Evolutionary conservation across 306 rosid genomes (phyloP).

Genomic region (Prunus campanulata): DNA sequence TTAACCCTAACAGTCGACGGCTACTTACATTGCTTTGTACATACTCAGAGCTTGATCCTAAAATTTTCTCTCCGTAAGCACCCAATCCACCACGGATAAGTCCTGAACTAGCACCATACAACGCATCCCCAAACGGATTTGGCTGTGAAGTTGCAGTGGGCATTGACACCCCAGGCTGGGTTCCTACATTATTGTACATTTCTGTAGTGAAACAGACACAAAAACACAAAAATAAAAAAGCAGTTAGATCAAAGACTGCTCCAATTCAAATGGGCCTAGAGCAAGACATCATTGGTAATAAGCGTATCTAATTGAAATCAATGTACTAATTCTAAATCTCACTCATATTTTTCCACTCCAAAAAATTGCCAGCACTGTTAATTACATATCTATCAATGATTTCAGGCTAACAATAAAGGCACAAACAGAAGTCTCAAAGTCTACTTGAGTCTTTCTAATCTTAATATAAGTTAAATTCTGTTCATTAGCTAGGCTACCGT

Average conservation of each 20-base stretch:
- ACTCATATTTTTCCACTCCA: not conserved
- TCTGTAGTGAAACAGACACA: constrained; percentile 21
- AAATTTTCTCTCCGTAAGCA: constrained; percentile 90
- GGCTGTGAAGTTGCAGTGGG: constrained; percentile 60
- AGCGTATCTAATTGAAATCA: not conserved
- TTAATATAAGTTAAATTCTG: too few species aligned
- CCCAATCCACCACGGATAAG: constrained; percentile 93
- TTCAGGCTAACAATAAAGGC: too few species aligned
- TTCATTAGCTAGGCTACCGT: too few species aligned
- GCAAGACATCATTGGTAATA: not conserved
- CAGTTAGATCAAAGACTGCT: not conserved
- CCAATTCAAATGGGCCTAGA: not conserved
- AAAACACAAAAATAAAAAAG: not conserved
- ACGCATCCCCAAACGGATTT: constrained; percentile 82
- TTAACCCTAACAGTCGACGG: not conserved
- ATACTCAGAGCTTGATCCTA: constrained; percentile 95
- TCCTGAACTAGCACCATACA: constrained; percentile 91
- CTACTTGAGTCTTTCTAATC: too few species aligned
- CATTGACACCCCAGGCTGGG: constrained; percentile 55
- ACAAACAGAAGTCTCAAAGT: too few species aligned
- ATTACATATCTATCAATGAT: too few species aligned
- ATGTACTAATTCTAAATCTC: too few species aligned
- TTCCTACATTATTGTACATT: constrained; percentile 70
- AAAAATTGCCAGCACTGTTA: not conserved
- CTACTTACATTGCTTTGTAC: constrained; percentile 95